Conservation (phyloP, 225 moss, liverwort and hornwort genomes). For the Pleurozium schreberi region DNA sequence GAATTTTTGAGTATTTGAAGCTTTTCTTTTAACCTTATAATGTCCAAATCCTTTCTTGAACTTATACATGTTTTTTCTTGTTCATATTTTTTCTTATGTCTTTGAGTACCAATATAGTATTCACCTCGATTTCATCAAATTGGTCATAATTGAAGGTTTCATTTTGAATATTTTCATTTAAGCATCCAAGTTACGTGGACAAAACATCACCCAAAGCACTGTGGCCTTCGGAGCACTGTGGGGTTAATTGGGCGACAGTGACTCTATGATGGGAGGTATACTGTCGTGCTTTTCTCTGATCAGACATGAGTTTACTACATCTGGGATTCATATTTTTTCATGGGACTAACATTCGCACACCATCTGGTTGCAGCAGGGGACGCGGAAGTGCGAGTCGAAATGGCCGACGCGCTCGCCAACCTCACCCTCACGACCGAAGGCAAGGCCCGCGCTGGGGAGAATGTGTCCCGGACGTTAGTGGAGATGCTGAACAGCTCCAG, state of each 20-base stretch:
- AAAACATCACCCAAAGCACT: not conserved
- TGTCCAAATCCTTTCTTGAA: not conserved
- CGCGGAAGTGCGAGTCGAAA: slow-evolving; percentile 59
- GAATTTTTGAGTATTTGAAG: not conserved
- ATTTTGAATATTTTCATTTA: not conserved
- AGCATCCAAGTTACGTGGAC: not conserved
- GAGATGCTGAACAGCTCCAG: slow-evolving; percentile 56
- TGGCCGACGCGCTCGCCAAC: slow-evolving; percentile 58
- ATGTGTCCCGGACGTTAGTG: slow-evolving; percentile 41
- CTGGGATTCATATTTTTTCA: not conserved
- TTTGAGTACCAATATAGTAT: too few species aligned
- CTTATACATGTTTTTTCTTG: not conserved
- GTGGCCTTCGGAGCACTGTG: not conserved
- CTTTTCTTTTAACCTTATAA: not conserved
- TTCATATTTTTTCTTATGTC: not conserved
- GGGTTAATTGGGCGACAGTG: not conserved
- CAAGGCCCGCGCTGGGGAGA: slow-evolving; percentile 56
- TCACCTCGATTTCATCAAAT: not conserved
- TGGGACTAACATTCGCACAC: not conserved
- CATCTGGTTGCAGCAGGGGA: slow-evolving; percentile 40
- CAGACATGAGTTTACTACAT: not conserved
- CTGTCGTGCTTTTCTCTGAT: not conserved
- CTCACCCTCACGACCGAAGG: slow-evolving; percentile 64
- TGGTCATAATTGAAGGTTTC: not conserved
- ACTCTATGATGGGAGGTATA: not conserved